Base-by-base conservation (phyloP, 768 basidiomycete genomes). In the Lentinus brumalis region DNA sequence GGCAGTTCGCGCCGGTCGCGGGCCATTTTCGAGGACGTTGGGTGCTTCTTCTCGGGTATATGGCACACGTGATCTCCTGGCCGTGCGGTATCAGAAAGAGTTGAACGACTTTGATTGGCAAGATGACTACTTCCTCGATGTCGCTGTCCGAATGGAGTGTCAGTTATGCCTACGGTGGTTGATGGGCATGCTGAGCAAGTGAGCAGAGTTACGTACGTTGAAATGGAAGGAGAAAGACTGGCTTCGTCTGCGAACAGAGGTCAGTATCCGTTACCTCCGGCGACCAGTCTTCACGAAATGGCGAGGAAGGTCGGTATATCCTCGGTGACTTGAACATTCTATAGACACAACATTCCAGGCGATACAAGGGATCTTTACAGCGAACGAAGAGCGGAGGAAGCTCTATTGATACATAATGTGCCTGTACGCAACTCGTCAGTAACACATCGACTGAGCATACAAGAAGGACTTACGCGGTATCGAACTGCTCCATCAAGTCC, bases 401-500 rank as follows among this genome's bases (percentile, higher is more conserved):
- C 40, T 64, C 59, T 64, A 64, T 39, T 64, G 63, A 50, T 64
- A 64, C 63, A 64, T 64, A 40, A 60, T 64, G 44, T 64, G 63
- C 32, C 63, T 64, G 47, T 9, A 18, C 31, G 18, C 1, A 50
- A 4, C 0, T 8, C 5, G 9, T 45, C 38, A 40, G 29, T 3
- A 35, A n/a, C 32, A 11, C 32, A 31, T 18, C 18, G 21, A 18
- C 15, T 31, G 6, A 21, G 8, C 32, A 30, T n/a, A 2, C 16
- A 32, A 50, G 39, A 31, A 3, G 8, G 16, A 60, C 69, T 10
- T 50, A 70, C 71, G 65, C 66, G 2, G 69, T 67, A 41, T 69
- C 67, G 65, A 88, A 87, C 68, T 86, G 83, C 29, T 84, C 81
- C 79, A 87, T 83, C 45, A 84, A 81, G 70, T 86, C 82, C 62